Evolutionary conservation across 305 asterid species (phyloP).

Genomic region (Fraxinus albicans): DNA sequence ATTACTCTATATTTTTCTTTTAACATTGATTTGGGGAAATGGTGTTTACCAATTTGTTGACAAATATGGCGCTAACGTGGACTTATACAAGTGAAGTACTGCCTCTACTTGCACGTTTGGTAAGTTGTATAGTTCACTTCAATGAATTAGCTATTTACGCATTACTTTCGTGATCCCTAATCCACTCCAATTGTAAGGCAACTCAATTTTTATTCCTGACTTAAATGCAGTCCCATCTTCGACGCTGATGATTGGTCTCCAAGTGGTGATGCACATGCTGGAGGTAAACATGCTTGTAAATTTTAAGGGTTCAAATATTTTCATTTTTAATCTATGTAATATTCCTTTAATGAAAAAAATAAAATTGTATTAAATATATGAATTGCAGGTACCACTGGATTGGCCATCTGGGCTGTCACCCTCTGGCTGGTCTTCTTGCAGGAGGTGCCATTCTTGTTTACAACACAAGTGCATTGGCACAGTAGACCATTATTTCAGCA

Average conservation of each 20-base stretch:
- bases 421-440: conserved; percentile 60
- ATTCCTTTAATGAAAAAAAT: background rate
- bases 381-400: conserved; percentile 42
- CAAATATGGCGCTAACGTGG: conserved; percentile 94
- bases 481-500: conserved; percentile 32
- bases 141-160: background rate
- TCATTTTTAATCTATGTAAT: background rate
- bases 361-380: background rate
- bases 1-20: background rate
- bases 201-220: background rate
- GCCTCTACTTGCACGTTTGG: background rate
- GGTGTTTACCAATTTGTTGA: conserved; percentile 80
- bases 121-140: background rate
- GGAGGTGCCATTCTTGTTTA: conserved; percentile 95
- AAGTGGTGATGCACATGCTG: conserved; percentile 73
- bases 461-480: conserved; percentile 95
- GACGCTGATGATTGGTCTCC: conserved; percentile 67
- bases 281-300: conserved; percentile 41
- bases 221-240: conserved; percentile 66
- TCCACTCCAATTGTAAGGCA: background rate
- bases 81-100: conserved; percentile 71
- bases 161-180: background rate
- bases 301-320: background rate
- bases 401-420: conserved; percentile 55
- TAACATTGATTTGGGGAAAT: conserved; percentile 63